These are phyloP conservation scores for Meredithiella fracta DNA, from an alignment of 2,329 filamentous ascomycete genomes.

Conservation along the genomic window DNA sequence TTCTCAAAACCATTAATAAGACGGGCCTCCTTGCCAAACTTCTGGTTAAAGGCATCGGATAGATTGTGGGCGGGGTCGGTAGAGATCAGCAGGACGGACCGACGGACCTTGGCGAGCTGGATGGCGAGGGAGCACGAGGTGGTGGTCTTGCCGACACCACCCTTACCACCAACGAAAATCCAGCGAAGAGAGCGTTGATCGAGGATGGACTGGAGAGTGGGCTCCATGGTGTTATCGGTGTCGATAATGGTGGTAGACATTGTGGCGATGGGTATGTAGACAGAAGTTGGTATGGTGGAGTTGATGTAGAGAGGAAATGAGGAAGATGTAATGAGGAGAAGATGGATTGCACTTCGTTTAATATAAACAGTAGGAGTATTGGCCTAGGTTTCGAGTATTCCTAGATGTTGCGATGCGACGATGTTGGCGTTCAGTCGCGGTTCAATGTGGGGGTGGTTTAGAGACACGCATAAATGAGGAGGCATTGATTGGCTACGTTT, in stretches of 20 bases:
- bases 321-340: too few relatives aligned
- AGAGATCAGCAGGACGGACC: slow-evolving; percentile 91
- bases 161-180: slow-evolving; percentile 98
- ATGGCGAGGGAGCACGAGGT: slow-evolving; percentile 97
- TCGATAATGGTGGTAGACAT: slow-evolving; percentile 28
- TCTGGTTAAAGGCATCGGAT: slow-evolving; percentile 93
- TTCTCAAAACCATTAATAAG: slow-evolving; percentile 85
- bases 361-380: background rate
- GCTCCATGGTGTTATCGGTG: slow-evolving; percentile 64
- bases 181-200: slow-evolving; percentile 91
- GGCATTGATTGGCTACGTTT: background rate
- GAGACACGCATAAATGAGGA: background rate
- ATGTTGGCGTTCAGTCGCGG: background rate
- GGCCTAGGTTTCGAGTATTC: background rate
- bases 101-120: slow-evolving; percentile 86
- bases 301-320: background rate
- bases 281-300: background rate
- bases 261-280: slow-evolving; percentile 11
- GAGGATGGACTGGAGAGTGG: slow-evolving; percentile 82
- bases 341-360: too few relatives aligned
- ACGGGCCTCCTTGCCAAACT: slow-evolving; percentile 96
- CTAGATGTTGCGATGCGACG: background rate
- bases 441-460: background rate
- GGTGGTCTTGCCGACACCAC: slow-evolving; percentile 97
- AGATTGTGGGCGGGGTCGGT: slow-evolving; percentile 98